A percentile compares a stretch with the other conserved stretches of the same genome.
Evolutionary conservation across 192 early-diverging fungal species (phyloP).

Genomic region (Coemansia brasiliensis): DNA sequence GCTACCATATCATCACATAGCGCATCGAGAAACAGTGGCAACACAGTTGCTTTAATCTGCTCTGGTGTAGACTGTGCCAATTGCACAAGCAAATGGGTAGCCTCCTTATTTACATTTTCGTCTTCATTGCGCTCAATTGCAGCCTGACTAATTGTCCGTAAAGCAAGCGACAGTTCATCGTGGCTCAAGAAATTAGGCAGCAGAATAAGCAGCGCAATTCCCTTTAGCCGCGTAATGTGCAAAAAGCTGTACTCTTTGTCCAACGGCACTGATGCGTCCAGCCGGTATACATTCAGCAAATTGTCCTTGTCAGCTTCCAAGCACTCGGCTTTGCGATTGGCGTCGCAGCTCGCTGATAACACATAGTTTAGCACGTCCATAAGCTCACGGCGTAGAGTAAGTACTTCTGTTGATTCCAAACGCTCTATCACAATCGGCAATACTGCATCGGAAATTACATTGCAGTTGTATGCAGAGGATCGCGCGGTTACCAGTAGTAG

Average conservation of each 20-base stretch:
- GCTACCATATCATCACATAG: conserved; percentile 31
- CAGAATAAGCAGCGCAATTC: conserved; percentile 66
- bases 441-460: conserved; percentile 59
- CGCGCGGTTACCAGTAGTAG: conserved; percentile 63
- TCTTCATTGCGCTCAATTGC: conserved; percentile 51
- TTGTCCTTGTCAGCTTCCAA: conserved; percentile 72
- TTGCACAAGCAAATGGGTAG: conserved; percentile 46
- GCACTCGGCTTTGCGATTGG: conserved; percentile 43
- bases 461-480: conserved; percentile 50
- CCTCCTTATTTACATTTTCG: conserved; percentile 55
- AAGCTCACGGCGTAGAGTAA: conserved; percentile 55
- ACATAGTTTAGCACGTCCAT: conserved; percentile 72
- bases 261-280: conserved; percentile 60
- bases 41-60: conserved; percentile 19
- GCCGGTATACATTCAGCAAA: conserved; percentile 72
- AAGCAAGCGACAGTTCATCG: conserved; percentile 55
- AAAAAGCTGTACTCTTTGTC: conserved; percentile 75
- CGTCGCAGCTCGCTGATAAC: conserved; percentile 63
- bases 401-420: conserved; percentile 57
- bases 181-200: conserved; percentile 57
- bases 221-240: conserved; percentile 69
- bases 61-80: conserved; percentile 41
- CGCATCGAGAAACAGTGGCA: conserved; percentile 48
- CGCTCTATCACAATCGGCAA: conserved; percentile 65
- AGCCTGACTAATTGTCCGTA: conserved; percentile 40